These are phyloP conservation scores for Verticillium albo-atrum DNA, from an alignment of 2,329 filamentous ascomycete genomes.

Conservation along the genomic window DNA sequence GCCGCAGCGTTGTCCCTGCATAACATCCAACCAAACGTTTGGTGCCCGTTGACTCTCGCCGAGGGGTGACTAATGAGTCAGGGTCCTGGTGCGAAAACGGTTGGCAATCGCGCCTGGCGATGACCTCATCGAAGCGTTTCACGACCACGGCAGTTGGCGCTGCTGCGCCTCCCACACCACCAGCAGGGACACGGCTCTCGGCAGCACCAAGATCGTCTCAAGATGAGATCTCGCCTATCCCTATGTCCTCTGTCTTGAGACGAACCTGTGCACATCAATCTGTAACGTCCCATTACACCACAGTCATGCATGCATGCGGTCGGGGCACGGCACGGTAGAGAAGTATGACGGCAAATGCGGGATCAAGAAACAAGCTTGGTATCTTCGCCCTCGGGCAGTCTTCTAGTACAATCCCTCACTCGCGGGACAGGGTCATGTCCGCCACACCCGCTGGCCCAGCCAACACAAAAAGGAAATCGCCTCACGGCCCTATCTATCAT, in stretches of 20 bases:
- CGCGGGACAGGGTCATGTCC: no score
- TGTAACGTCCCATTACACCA: neutral
- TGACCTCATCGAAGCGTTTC: neutral
- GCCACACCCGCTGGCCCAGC: neutral
- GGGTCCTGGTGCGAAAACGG: no score
- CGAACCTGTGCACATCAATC: neutral
- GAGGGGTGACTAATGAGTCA: no score
- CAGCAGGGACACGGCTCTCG: neutral
- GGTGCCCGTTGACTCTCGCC: no score
- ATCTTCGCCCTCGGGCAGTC: neutral
- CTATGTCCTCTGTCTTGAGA: neutral
- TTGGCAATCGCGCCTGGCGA: neutral
- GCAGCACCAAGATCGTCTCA: neutral
- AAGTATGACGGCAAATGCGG: no score
- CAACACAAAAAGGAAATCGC: neutral
- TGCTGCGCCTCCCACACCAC: neutral
- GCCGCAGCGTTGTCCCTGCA: no score
- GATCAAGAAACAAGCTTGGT: neutral
- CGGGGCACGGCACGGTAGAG: no score
- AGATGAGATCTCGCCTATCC: neutral
- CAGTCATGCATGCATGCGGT: neutral
- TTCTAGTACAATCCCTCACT: neutral
- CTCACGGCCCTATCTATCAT: neutral
- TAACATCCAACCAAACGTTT: no score
- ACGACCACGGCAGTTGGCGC: neutral